Evolutionary conservation across 129 eudicot species (phyloP).

Genomic region (Flaveria brownii): DNA sequence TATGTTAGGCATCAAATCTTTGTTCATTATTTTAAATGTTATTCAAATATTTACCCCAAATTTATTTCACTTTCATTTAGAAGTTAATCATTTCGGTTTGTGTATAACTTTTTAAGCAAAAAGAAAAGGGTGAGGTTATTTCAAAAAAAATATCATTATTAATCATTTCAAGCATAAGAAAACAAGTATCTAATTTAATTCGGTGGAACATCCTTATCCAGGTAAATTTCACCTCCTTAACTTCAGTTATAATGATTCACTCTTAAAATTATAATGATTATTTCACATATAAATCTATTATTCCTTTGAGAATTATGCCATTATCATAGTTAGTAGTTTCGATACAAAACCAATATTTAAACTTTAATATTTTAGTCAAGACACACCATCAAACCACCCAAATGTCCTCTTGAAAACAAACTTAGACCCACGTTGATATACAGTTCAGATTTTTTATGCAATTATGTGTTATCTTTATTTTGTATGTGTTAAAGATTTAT

Average conservation of each 20-base stretch:
- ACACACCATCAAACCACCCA: too few relatives aligned
- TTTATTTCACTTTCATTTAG: not conserved
- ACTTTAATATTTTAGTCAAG: too few relatives aligned
- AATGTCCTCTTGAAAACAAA: too few relatives aligned
- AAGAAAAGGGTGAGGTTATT: not conserved
- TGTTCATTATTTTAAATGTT: not conserved
- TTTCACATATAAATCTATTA: too few relatives aligned
- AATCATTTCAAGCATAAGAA: conserved; percentile 19
- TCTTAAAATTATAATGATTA: not conserved
- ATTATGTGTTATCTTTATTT: too few relatives aligned
- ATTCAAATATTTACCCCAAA: not conserved
- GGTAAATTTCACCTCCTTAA: not conserved
- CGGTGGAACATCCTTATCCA: conserved; percentile 5
- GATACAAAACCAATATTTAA: too few relatives aligned
- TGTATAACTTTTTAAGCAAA: not conserved
- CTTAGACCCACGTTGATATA: too few relatives aligned
- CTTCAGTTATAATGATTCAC: not conserved
- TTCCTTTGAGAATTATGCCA: too few relatives aligned
- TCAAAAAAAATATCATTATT: conserved; percentile 4
- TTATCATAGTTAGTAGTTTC: too few relatives aligned
- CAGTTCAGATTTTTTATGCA: too few relatives aligned
- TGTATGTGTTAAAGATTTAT: too few relatives aligned
- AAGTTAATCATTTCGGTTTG: not conserved
- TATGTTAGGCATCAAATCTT: too few relatives aligned
- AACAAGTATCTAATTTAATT: not conserved